These are phyloP conservation scores for Nicotiana paniculata DNA, from an alignment of 257 asterid genomes.

Conservation along the genomic window DNA sequence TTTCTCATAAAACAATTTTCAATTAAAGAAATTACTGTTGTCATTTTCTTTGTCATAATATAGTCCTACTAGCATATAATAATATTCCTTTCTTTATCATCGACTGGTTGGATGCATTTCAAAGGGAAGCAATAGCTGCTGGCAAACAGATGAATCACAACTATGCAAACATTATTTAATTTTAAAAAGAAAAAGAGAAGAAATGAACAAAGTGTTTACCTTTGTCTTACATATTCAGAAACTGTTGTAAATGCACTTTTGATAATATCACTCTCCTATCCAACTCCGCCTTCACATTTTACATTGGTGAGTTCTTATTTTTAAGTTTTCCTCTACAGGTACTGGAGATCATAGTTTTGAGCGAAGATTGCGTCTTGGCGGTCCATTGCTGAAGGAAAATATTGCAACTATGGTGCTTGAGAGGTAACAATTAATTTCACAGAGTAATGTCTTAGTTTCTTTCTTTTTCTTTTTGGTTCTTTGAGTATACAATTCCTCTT, in stretches of 20 bases:
- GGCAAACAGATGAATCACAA: neutral
- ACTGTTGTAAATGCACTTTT: neutral
- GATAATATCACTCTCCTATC: neutral
- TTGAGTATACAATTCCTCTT: neutral
- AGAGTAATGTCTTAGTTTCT: neutral
- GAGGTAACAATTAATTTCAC: slow-evolving; percentile 41
- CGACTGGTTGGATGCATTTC: neutral
- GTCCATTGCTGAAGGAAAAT: slow-evolving; percentile 83
- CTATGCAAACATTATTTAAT: neutral
- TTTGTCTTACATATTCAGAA: neutral
- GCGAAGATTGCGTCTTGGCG: slow-evolving; percentile 93
- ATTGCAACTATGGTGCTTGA: slow-evolving; percentile 98
- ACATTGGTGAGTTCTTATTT: neutral
- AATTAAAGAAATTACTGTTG: neutral
- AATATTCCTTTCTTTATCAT: neutral
- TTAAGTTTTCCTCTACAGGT: slow-evolving; percentile 36
- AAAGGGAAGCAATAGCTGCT: neutral
- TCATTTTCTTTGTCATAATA: neutral
- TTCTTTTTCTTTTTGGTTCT: neutral
- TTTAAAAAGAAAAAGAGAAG: neutral
- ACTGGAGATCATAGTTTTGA: slow-evolving; percentile 93
- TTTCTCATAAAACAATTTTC: neutral
- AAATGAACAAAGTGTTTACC: neutral
- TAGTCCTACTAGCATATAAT: neutral
- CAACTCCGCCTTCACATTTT: neutral